phyloP scores from a whole-genome alignment of 2,329 filamentous ascomycete genomes.

The Fusarium sp. region DNA sequence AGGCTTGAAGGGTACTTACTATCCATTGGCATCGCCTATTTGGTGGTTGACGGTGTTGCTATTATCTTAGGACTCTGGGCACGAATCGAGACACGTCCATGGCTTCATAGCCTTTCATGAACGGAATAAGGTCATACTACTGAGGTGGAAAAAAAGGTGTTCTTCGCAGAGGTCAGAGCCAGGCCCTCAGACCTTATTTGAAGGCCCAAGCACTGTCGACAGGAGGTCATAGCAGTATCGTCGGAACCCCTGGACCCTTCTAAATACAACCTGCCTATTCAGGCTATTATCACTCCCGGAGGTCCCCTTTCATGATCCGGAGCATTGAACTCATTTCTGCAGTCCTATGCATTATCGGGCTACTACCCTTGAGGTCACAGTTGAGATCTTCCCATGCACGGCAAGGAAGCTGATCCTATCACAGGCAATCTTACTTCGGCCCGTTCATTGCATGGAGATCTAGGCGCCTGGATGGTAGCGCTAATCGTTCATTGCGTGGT shows the following conservation, averaged over 20 bases:
- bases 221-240: no score
- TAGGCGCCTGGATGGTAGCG: background rate
- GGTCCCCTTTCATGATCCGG: background rate
- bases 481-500: background rate
- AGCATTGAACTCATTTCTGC: background rate
- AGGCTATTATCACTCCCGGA: background rate
- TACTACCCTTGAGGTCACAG: no score
- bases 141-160: no score
- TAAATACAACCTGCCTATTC: background rate
- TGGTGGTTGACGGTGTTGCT: slow-evolving; percentile 1
- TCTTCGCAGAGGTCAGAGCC: no score
- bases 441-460: background rate
- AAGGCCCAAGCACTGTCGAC: no score
- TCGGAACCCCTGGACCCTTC: background rate
- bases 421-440: background rate
- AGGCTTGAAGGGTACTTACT: background rate
- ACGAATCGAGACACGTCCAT: background rate
- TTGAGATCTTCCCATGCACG: background rate
- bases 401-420: background rate
- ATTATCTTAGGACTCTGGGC: background rate
- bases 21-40: background rate
- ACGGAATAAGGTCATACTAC: no score
- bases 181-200: no score
- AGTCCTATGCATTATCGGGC: background rate
- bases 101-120: no score